phyloP scores from a whole-genome alignment of 768 basidiomycete species.

The Favolaschia claudopus region DNA sequence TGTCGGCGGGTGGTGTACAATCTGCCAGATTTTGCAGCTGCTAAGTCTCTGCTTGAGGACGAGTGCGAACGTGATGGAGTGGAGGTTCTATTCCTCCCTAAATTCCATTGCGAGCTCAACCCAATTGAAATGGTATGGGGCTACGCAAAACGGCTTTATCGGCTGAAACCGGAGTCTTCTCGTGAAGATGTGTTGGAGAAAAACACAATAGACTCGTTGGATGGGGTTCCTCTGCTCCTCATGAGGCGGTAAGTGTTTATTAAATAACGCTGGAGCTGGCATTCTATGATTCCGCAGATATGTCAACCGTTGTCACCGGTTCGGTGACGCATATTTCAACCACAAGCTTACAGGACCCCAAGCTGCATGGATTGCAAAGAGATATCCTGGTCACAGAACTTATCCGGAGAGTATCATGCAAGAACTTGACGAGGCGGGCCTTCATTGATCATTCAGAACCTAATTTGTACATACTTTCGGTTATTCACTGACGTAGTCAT shows the following conservation, averaged over 20 bases:
- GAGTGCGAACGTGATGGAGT: slow-evolving; percentile 24
- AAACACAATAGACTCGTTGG: slow-evolving; percentile 24
- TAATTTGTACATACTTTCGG: not conserved
- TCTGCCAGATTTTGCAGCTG: slow-evolving; percentile 38
- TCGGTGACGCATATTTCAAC: slow-evolving; percentile 34
- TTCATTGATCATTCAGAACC: not conserved
- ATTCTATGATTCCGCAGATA: slow-evolving; percentile 21
- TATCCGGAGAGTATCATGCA: slow-evolving; percentile 4
- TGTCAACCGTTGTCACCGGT: slow-evolving; percentile 29
- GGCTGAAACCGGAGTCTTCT: slow-evolving; percentile 6
- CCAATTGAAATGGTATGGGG: slow-evolving; percentile 40
- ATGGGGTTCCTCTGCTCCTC: slow-evolving; percentile 13
- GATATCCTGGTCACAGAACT: slow-evolving; percentile 32
- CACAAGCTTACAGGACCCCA: slow-evolving; percentile 28
- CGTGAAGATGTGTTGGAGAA: slow-evolving; percentile 22
- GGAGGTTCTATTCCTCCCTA: slow-evolving; percentile 24
- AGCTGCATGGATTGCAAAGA: slow-evolving; percentile 32
- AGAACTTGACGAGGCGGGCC: not conserved
- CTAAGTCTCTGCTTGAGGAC: slow-evolving; percentile 32
- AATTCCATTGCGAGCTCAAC: slow-evolving; percentile 20
- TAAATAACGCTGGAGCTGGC: not conserved
- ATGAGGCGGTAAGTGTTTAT: not conserved
- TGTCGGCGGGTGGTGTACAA: slow-evolving; percentile 32
- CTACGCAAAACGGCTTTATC: slow-evolving; percentile 30
- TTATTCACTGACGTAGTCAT: not conserved